Conservation (phyloP, 1,284 basidiomycete species). For the Tausonia pullulans region DNA sequence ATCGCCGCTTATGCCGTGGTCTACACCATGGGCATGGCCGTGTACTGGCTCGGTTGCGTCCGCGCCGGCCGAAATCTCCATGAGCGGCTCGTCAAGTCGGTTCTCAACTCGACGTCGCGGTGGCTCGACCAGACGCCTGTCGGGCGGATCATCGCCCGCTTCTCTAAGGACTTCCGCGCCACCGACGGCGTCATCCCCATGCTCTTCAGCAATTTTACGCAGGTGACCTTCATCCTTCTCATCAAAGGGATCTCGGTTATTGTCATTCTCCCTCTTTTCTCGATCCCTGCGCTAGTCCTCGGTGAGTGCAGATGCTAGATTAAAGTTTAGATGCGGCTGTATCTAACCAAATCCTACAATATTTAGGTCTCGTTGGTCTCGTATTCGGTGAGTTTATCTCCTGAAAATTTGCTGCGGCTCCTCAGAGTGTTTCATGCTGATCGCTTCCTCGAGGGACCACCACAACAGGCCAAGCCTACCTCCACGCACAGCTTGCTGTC, state of each 20-base stretch:
- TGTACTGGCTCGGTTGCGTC: constrained; percentile 38
- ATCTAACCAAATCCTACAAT: no score
- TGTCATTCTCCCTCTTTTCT: constrained; percentile 39
- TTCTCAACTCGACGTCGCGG: constrained; percentile 3
- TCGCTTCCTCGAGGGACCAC: not conserved
- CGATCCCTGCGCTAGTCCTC: constrained; percentile 33
- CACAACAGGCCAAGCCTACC: constrained; percentile 22
- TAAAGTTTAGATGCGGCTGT: no score
- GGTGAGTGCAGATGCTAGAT: no score
- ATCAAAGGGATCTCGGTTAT: constrained; percentile 41
- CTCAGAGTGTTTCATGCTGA: not conserved
- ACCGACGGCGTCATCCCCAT: constrained; percentile 26
- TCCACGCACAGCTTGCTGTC: constrained; percentile 60
- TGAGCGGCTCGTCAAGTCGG: constrained; percentile 41
- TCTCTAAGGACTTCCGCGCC: constrained; percentile 42
- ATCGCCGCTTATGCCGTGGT: constrained; percentile 28
- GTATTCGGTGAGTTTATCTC: constrained; percentile 29
- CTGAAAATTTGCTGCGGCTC: not conserved
- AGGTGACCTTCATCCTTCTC: constrained; percentile 26
- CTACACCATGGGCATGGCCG: constrained; percentile 31
- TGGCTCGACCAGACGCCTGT: constrained; percentile 37
- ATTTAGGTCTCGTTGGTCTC: constrained; percentile 36
- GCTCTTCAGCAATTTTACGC: constrained; percentile 22
- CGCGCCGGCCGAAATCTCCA: constrained; percentile 51
- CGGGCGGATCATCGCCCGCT: constrained; percentile 47